Evolutionary conservation across 768 basidiomycete genomes (phyloP), one percentile per base, ranked within the genome.

Genomic region (Mycena galericulata): DNA sequence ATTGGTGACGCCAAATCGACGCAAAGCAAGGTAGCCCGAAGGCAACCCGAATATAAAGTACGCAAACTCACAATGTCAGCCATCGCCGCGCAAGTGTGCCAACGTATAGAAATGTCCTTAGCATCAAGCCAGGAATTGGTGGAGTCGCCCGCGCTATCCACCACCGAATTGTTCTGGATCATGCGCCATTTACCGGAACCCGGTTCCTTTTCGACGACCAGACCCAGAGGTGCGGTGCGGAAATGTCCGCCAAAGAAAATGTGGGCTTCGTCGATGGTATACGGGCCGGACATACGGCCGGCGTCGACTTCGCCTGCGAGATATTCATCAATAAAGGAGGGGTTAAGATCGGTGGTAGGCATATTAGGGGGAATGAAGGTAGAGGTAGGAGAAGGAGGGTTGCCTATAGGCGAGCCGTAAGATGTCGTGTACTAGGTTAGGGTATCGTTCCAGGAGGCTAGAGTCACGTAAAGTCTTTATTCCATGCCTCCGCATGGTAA

Each of bases 291-390:
- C 53, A 69, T 67, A 3, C 49, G 56, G 9, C 68, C 68, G 1
- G 62, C 43, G 0, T n/a, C 18, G 4, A 66, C 46, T 38, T 69
- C 64, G 7, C 32, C 43, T 3, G 55, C 18, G 3, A 69, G 30
- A 22, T 69, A 69, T 4, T 69, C 49, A 24, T 55, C 32, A 24
- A 69, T 59, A 20, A 69, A 47, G 30, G 32, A 34, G 6, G 54
- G 41, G 22, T 69, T 65, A 4, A 54, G 32, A n/a, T 57, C n/a
- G 18, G 64, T 56, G 11, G 58, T 29, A 24, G 61, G 36, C 38
- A 70, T 56, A 43, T 70, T 70, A 20, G 55, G 50, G 4, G 70
- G 70, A 8, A 51, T 61, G 36, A 62, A 71, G 6, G 70, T 71
- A 12, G 43, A 68, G 0, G 20, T 10, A 27, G 67, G 54, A 26